Percentiles rank a stretch among this genome's conserved stretches.
These are phyloP conservation scores for Trichaptum fuscoviolaceum DNA, from an alignment of 768 basidiomycete genomes.

Conservation along the genomic window DNA sequence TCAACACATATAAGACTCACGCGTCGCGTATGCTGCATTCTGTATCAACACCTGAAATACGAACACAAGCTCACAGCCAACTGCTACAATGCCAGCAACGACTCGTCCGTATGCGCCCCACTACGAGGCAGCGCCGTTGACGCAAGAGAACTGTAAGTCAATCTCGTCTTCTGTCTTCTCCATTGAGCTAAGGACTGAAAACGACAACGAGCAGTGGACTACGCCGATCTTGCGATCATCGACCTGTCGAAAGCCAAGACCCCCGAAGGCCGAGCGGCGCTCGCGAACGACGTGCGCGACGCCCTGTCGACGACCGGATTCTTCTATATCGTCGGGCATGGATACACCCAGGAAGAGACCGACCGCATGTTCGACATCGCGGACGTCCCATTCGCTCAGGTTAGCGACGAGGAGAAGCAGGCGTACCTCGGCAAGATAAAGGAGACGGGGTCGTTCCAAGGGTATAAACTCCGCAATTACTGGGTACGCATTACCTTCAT, in stretches of 20 bases:
- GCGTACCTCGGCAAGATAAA: constrained; percentile 27
- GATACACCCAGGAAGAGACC: constrained; percentile 22
- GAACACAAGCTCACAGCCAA: no score
- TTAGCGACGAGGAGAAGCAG: constrained; percentile 29
- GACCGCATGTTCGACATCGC: constrained; percentile 33
- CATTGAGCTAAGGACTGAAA: not conserved
- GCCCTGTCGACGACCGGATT: constrained; percentile 39
- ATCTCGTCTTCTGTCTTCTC: not conserved
- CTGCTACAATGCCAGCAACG: constrained; percentile 25
- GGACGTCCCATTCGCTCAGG: constrained; percentile 28
- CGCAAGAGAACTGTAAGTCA: constrained; percentile 30
- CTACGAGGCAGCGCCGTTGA: constrained; percentile 30
- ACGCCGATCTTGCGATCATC: constrained; percentile 47
- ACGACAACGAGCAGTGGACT: constrained; percentile 36
- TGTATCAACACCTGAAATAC: not conserved
- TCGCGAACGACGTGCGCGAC: constrained; percentile 37
- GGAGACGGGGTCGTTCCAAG: constrained; percentile 44
- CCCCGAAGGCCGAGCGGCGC: constrained; percentile 29
- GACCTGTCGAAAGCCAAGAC: constrained; percentile 40
- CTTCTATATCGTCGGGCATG: constrained; percentile 30
- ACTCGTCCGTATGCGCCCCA: constrained; percentile 30
- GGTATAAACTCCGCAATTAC: constrained; percentile 49
- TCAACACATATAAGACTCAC: no score
- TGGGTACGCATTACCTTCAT: constrained; percentile 36
- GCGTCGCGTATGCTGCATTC: no score